A percentile compares a stretch with the other conserved stretches of the same genome.
These are phyloP conservation scores for Pythium plurisporium DNA, from an alignment of 352 stramenopile genomes.

Conservation along the genomic window DNA sequence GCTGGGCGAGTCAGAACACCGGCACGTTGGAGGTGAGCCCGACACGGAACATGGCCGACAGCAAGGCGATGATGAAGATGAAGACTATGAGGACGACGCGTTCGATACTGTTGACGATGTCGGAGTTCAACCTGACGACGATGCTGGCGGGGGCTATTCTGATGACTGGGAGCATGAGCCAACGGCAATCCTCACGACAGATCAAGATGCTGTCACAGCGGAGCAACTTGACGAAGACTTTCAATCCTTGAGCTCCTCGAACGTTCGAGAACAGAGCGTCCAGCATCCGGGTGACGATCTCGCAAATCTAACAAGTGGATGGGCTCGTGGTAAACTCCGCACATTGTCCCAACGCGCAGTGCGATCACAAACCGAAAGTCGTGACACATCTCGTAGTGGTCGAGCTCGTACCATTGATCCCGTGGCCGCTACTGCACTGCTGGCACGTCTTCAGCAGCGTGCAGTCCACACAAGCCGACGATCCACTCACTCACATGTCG, in stretches of 20 bases:
- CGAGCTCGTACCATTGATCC: too few relatives aligned
- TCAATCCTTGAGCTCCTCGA: too few relatives aligned
- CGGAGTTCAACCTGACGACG: too few relatives aligned
- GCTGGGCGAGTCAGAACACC: neutral
- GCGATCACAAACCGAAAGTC: too few relatives aligned
- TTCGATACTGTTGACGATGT: too few relatives aligned
- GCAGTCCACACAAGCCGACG: too few relatives aligned
- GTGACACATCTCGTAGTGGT: too few relatives aligned
- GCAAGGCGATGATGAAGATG: neutral
- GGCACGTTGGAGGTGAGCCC: neutral
- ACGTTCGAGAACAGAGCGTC: neutral
- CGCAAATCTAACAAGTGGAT: neutral
- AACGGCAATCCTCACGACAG: neutral
- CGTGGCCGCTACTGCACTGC: too few relatives aligned
- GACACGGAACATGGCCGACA: neutral
- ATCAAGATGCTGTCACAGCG: neutral
- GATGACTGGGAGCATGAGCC: neutral
- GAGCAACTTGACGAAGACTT: too few relatives aligned
- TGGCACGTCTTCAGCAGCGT: too few relatives aligned
- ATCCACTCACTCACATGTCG: too few relatives aligned
- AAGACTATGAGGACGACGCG: conserved; percentile 5
- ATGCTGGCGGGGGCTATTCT: conserved; percentile 3
- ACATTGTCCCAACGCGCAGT: neutral
- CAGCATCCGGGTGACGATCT: neutral
- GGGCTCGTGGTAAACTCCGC: neutral